A percentile compares a stretch with the other conserved stretches of the same genome.
These are phyloP conservation scores for Cryptococcus hybrid DNA, from an alignment of 1,284 basidiomycete genomes.

Conservation along the genomic window DNA sequence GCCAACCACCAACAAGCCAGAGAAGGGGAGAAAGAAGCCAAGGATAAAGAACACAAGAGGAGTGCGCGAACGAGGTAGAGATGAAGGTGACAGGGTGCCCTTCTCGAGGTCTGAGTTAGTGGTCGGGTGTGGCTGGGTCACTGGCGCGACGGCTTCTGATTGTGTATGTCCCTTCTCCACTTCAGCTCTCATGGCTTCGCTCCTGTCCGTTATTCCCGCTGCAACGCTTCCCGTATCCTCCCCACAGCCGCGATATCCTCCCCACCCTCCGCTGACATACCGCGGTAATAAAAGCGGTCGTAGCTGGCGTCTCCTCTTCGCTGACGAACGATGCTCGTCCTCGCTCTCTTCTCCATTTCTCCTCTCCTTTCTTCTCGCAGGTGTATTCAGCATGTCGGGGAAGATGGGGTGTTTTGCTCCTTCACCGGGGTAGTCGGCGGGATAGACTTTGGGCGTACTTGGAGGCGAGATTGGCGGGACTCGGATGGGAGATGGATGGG, in stretches of 20 bases:
- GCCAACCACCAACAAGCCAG: slow-evolving; percentile 18
- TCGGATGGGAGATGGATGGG: slow-evolving; percentile 12
- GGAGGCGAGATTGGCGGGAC: not conserved
- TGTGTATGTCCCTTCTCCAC: not conserved
- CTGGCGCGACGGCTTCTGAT: not conserved
- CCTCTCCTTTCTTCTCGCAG: slow-evolving; percentile 1
- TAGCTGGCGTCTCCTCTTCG: slow-evolving; percentile 10
- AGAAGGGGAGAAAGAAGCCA: slow-evolving; percentile 11
- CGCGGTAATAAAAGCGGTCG: slow-evolving; percentile 16
- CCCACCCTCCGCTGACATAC: slow-evolving; percentile 4
- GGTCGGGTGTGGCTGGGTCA: not conserved
- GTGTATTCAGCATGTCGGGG: slow-evolving; percentile 6
- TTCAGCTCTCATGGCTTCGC: too few relatives aligned
- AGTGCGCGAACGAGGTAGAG: not conserved
- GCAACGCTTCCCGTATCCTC: not conserved
- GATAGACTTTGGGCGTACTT: slow-evolving; percentile 1
- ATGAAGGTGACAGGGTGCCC: not conserved
- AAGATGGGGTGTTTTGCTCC: slow-evolving; percentile 2
- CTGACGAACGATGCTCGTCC: slow-evolving; percentile 1
- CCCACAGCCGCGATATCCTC: not conserved
- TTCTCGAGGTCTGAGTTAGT: slow-evolving; percentile 8
- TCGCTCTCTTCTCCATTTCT: slow-evolving; percentile 3
- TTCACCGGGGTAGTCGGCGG: not conserved
- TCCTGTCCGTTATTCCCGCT: not conserved
- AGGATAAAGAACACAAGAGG: slow-evolving; percentile 12